Evolutionary conservation across 176 grass and related monocot genomes (phyloP), one percentile per base, ranked within the genome.

Genomic region (Otatea glauca): DNA sequence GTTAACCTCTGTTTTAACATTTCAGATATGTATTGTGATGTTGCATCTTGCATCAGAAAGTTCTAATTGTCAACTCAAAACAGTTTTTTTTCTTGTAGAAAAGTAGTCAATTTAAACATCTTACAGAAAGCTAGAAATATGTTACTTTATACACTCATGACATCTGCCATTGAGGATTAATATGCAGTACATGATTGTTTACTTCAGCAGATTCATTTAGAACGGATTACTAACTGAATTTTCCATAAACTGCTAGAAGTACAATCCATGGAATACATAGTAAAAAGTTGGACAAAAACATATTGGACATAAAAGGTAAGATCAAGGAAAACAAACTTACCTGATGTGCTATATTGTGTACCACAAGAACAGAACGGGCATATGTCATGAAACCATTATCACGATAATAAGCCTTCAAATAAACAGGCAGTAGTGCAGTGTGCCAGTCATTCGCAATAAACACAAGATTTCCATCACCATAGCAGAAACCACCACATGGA

Each of bases 391-490:
- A 88, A 67, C 93, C 91, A 72, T 95, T 85, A 75, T 98, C 96
- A 50, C 60, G 87, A 56, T 93, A 98, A 81, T 93, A 95, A 78
- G 93, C 89, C 80, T 95, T 98, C 76, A 98, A 86, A 94, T 98
- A 98, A 87, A 95, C 91, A 59, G 96, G 89, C 14, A 98, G 83
- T 2, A 98, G 79, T 65, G 93, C 74, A 37, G 91, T 94, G 81
- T 95, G 93, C 96, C 96, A 98, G 89, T 98, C 96, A 79, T 98
- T 98, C 56, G 96, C 96, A 68, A 98, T 75, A 78, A 98, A 98
- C 29, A 98, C 89, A 47, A 98, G 89, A 80, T 95, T 98, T 72
- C 89, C 96, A 83, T 98, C 96, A 72, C 93, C 96, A 35, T 98
- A 98, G 83, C 88, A 93, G 70, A 65, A 81, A 55, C 96, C 91